phyloP scores from a whole-genome alignment of 1,139 yeast species.

The Taiozyma sp. region DNA sequence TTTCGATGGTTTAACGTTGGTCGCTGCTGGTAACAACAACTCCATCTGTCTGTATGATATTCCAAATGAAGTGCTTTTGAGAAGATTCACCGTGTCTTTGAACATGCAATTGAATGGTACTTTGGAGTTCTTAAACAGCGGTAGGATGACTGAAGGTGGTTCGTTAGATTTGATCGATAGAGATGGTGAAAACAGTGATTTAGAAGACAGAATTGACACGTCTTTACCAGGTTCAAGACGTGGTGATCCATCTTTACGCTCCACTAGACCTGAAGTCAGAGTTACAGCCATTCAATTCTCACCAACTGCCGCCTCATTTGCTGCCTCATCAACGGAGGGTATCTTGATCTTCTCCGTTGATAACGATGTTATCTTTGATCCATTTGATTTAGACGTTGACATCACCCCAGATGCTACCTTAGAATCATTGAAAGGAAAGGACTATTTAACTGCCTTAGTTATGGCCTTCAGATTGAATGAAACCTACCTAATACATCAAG shows the following conservation, averaged over 20 bases:
- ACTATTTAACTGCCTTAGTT: constrained; percentile 74
- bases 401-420: constrained; percentile 77
- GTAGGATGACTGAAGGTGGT: constrained; percentile 84
- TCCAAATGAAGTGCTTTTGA: constrained; percentile 77
- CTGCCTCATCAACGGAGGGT: constrained; percentile 96
- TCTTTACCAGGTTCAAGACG: constrained; percentile 83
- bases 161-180: constrained; percentile 77
- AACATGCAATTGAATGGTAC: constrained; percentile 95
- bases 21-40: constrained; percentile 93
- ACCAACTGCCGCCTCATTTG: constrained; percentile 88
- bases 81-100: constrained; percentile 75
- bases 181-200: constrained; percentile 80
- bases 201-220: constrained; percentile 73
- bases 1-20: constrained; percentile 80
- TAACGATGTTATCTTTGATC: constrained; percentile 75
- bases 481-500: constrained; percentile 59
- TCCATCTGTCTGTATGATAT: constrained; percentile 89
- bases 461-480: constrained; percentile 96
- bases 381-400: constrained; percentile 91
- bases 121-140: constrained; percentile 67
- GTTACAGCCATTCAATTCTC: constrained; percentile 76
- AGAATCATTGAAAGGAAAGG: constrained; percentile 58
- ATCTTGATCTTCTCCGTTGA: constrained; percentile 77
- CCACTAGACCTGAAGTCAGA: constrained; percentile 72
- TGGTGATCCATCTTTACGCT: constrained; percentile 83